Percentiles rank a stretch among this genome's conserved stretches.
phyloP scores from a whole-genome alignment of 2,329 filamentous ascomycete genomes.

The Orbilia javanica region DNA sequence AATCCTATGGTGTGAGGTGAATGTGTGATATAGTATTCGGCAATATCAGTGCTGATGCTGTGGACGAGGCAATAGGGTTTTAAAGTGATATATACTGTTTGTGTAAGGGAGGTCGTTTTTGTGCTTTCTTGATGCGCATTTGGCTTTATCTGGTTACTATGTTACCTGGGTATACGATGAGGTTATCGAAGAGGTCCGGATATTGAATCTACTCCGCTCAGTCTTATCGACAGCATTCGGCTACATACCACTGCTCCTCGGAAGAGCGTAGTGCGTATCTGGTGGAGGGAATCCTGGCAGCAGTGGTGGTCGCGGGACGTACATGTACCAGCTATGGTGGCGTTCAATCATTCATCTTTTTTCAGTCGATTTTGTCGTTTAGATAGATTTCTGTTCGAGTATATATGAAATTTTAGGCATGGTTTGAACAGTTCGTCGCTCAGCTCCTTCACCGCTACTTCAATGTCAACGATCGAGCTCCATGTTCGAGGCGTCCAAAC shows the following conservation, averaged over 20 bases:
- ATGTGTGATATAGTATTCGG: constrained; percentile 50
- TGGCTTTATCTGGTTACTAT: background rate
- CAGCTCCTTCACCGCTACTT: background rate
- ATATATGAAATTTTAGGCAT: constrained; percentile 36
- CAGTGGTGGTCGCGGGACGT: background rate
- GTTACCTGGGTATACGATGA: background rate
- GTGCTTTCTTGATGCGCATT: background rate
- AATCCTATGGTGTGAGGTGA: background rate
- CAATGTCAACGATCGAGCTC: background rate
- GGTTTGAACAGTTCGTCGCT: background rate
- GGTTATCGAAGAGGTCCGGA: background rate
- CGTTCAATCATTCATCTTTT: constrained; percentile 23
- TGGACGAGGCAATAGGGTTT: constrained; percentile 55
- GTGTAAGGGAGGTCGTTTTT: background rate
- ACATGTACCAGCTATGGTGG: constrained; percentile 8
- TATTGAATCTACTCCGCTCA: constrained; percentile 30
- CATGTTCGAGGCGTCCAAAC: too few relatives aligned
- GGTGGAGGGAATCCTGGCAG: background rate
- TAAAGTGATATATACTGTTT: constrained; percentile 21
- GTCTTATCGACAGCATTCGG: constrained; percentile 29
- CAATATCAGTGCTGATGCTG: constrained; percentile 55
- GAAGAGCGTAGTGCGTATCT: background rate
- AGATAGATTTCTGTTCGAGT: constrained; percentile 41
- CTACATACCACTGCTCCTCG: background rate
- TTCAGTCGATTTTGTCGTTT: background rate